A percentile compares a stretch with the other conserved stretches of the same genome.
Conservation (phyloP, 768 basidiomycete genomes). For the Mycena venus region DNA sequence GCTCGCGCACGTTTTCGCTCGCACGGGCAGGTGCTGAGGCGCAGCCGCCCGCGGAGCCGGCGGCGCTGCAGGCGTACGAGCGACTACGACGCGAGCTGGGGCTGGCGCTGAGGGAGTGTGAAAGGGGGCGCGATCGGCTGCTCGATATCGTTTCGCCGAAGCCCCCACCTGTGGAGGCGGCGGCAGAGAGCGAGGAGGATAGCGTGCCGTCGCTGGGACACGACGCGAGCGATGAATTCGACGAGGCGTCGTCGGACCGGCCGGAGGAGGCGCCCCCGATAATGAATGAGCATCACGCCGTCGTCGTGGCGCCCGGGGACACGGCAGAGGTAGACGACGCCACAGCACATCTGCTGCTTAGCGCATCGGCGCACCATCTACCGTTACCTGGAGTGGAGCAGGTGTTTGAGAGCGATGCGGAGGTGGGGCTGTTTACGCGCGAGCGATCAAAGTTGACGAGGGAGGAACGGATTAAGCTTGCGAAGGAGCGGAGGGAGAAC, state of each 20-base stretch:
- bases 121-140: slow-evolving; percentile 79
- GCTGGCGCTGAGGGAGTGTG: slow-evolving; percentile 83
- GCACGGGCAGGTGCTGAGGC: not conserved
- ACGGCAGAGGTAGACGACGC: slow-evolving; percentile 63
- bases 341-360: slow-evolving; percentile 65
- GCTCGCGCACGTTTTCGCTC: slow-evolving; percentile 33
- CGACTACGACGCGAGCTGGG: slow-evolving; percentile 82
- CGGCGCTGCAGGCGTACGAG: slow-evolving; percentile 80
- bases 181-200: slow-evolving; percentile 56
- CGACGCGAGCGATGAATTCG: slow-evolving; percentile 54
- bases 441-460: slow-evolving; percentile 77
- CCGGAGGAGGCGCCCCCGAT: slow-evolving; percentile 55
- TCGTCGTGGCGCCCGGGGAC: slow-evolving; percentile 32
- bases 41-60: slow-evolving; percentile 48
- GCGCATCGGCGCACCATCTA: slow-evolving; percentile 65
- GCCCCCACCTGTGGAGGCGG: slow-evolving; percentile 44
- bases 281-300: slow-evolving; percentile 42
- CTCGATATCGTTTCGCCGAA: slow-evolving; percentile 68
- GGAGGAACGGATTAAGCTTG: slow-evolving; percentile 79
- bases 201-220: slow-evolving; percentile 65
- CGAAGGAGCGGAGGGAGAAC: slow-evolving; percentile 67
- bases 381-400: slow-evolving; percentile 82
- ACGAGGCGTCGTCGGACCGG: slow-evolving; percentile 56
- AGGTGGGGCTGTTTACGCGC: slow-evolving; percentile 57
- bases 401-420: slow-evolving; percentile 83